phyloP scores from a whole-genome alignment of 495 filamentous ascomycete species.

The Podospora fimiseda region DNA sequence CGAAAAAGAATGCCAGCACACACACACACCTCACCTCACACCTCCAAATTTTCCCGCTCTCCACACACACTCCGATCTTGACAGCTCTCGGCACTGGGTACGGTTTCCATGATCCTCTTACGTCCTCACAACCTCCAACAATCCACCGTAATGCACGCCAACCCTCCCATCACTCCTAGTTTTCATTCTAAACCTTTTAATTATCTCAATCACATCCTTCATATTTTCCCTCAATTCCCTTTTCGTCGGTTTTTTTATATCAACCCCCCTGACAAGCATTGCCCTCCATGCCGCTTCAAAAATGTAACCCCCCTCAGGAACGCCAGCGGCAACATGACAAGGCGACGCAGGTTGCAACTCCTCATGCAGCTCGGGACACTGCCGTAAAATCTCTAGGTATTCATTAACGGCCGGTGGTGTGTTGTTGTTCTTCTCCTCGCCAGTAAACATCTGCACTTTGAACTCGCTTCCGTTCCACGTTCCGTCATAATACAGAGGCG shows the following conservation, averaged over 20 bases:
- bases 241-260: constrained; percentile 8
- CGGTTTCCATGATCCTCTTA: neutral
- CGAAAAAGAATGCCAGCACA: neutral
- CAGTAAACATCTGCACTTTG: constrained; percentile 34
- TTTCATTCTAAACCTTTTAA: constrained; percentile 30
- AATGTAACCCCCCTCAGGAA: constrained; percentile 29
- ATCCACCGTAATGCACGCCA: constrained; percentile 25
- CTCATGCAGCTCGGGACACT: constrained; percentile 16
- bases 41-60: neutral
- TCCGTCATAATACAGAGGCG: neutral
- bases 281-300: constrained; percentile 38
- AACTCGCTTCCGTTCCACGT: constrained; percentile 22
- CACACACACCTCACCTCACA: no score
- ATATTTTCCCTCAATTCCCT: constrained; percentile 19
- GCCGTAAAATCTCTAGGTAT: constrained; percentile 33
- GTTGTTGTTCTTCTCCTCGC: constrained; percentile 16
- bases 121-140: constrained; percentile 18
- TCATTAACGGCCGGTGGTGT: constrained; percentile 23
- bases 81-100: neutral
- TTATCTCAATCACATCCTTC: constrained; percentile 32
- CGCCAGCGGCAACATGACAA: constrained; percentile 35
- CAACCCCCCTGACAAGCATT: constrained; percentile 17
- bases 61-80: neutral
- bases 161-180: constrained; percentile 21
- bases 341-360: constrained; percentile 32